These are phyloP conservation scores for Phytophthora cactorum DNA, from an alignment of 352 stramenopile species.

Conservation along the genomic window DNA sequence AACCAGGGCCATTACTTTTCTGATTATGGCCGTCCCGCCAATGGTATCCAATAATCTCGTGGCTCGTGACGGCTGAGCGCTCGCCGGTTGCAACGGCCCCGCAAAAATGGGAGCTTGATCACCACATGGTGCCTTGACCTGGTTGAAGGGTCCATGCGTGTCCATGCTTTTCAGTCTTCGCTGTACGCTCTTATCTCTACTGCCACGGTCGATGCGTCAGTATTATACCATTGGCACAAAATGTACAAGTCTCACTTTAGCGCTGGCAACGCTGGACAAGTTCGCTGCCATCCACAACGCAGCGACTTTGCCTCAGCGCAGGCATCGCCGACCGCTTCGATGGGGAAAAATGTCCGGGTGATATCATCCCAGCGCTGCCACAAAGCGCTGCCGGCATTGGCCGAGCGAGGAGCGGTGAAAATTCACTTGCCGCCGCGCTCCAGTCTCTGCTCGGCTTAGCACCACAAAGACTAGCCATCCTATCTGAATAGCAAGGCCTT, in stretches of 20 bases:
- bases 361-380: constrained; percentile 26
- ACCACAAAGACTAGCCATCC: constrained; percentile 21
- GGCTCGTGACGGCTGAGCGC: neutral
- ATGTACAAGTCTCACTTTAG: neutral
- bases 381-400: constrained; percentile 10
- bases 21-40: neutral
- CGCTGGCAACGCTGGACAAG: constrained; percentile 3
- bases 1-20: constrained; percentile 3
- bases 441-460: constrained; percentile 20
- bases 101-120: constrained; percentile 8
- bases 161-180: constrained; percentile 12
- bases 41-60: constrained; percentile 21
- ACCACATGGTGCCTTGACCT: constrained; percentile 14
- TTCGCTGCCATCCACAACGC: constrained; percentile 3
- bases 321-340: constrained; percentile 12
- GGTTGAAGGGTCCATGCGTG: constrained; percentile 12
- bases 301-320: constrained; percentile 5
- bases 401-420: constrained; percentile 18
- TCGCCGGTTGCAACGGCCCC: neutral
- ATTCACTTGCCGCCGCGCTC: constrained; percentile 25
- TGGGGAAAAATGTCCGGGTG: constrained; percentile 25
- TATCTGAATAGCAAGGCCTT: constrained; percentile 14
- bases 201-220: constrained; percentile 2
- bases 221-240: neutral
- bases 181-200: constrained; percentile 8